A percentile compares a stretch with the other conserved stretches of the same genome.
These are phyloP conservation scores for Backusella australiensis DNA, from an alignment of 192 early-diverging fungal genomes.

Conservation along the genomic window DNA sequence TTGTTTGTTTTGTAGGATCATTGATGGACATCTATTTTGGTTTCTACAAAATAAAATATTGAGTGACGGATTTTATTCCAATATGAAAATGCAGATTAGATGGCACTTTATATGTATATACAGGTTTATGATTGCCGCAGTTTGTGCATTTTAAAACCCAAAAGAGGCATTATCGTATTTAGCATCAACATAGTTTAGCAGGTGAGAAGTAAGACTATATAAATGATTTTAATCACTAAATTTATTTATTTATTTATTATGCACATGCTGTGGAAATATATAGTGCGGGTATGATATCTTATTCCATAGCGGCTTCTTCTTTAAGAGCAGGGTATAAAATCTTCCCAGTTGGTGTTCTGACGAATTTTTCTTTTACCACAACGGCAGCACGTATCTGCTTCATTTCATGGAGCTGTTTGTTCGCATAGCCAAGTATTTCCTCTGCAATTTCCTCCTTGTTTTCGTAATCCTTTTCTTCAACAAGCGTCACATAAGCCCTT, in stretches of 20 bases:
- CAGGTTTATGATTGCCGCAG: no score
- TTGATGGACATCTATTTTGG: no score
- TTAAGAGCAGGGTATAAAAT: neutral
- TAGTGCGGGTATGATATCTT: neutral
- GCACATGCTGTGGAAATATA: neutral
- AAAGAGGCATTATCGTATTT: no score
- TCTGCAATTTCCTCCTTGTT: neutral
- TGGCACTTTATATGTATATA: no score
- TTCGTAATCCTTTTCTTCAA: neutral
- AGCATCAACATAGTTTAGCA: no score
- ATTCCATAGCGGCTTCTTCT: neutral
- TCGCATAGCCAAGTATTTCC: neutral
- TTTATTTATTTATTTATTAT: neutral
- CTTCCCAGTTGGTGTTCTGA: neutral
- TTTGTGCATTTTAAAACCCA: no score
- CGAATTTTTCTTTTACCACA: neutral
- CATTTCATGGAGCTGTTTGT: neutral
- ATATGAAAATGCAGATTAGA: no score
- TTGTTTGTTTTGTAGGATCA: no score
- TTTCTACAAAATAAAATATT: no score
- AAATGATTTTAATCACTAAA: neutral
- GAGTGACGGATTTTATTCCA: no score
- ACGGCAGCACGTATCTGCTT: neutral
- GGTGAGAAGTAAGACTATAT: no score
- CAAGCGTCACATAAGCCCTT: neutral